These are phyloP conservation scores for Lactarius deliciosus DNA, from an alignment of 768 basidiomycete genomes.

Conservation along the genomic window DNA sequence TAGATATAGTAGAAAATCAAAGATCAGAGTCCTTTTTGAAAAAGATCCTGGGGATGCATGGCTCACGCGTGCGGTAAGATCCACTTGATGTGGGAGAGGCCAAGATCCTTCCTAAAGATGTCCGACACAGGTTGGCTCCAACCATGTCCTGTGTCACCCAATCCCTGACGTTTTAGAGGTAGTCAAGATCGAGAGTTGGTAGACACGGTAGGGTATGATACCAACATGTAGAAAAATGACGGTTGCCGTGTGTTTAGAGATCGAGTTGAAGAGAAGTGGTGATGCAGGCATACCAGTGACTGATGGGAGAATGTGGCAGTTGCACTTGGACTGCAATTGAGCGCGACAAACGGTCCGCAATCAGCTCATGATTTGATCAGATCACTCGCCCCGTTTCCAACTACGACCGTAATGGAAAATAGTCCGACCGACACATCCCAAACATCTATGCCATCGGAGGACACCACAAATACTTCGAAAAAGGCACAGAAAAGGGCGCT, in stretches of 20 bases:
- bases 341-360: constrained; percentile 8
- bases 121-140: constrained; percentile 71
- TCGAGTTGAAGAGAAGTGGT: constrained; percentile 36
- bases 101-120: constrained; percentile 54
- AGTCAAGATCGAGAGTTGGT: constrained; percentile 10
- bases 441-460: neutral
- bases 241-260: constrained; percentile 73
- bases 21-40: neutral
- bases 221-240: constrained; percentile 89
- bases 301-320: neutral
- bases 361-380: constrained; percentile 9
- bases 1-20: constrained; percentile 1
- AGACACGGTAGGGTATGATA: constrained; percentile 3
- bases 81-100: constrained; percentile 82
- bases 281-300: constrained; percentile 21
- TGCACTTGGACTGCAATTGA: neutral
- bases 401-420: constrained; percentile 13
- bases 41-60: constrained; percentile 19
- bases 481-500: constrained; percentile 74
- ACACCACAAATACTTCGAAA: constrained; percentile 48
- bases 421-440: neutral
- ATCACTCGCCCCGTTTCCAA: neutral
- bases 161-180: constrained; percentile 47
- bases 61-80: constrained; percentile 80
- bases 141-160: constrained; percentile 73